These are phyloP conservation scores for Pythium angustatum DNA, from an alignment of 352 stramenopile species.

Conservation along the genomic window DNA sequence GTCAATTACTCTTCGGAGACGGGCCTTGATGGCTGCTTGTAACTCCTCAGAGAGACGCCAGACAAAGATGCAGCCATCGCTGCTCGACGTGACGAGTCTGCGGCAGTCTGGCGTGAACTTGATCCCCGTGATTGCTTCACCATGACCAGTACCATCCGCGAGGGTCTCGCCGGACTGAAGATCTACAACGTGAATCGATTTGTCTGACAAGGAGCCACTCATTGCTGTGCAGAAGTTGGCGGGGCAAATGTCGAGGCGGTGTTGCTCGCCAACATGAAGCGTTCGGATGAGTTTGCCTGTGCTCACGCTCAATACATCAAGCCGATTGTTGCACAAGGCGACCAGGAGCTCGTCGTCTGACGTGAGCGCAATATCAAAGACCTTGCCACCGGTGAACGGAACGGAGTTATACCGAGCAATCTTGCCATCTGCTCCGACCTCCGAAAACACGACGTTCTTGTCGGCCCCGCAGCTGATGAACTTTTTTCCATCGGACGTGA, in stretches of 20 bases:
- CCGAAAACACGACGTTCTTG: constrained; percentile 68
- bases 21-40: constrained; percentile 63
- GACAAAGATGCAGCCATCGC: constrained; percentile 88
- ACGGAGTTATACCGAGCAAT: constrained; percentile 52
- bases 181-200: constrained; percentile 86
- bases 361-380: constrained; percentile 77
- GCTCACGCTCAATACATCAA: constrained; percentile 71
- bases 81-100: constrained; percentile 78
- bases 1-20: constrained; percentile 45
- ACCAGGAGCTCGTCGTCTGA: constrained; percentile 70
- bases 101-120: constrained; percentile 88
- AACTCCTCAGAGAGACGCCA: constrained; percentile 83
- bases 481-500: constrained; percentile 68
- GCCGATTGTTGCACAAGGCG: constrained; percentile 73
- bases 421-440: constrained; percentile 42
- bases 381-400: constrained; percentile 56
- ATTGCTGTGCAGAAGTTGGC: constrained; percentile 75
- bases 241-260: constrained; percentile 66
- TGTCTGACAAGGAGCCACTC: constrained; percentile 80
- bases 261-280: constrained; percentile 73
- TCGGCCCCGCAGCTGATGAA: constrained; percentile 71
- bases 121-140: constrained; percentile 80
- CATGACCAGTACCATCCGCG: constrained; percentile 78
- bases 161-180: constrained; percentile 75
- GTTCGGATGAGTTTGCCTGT: constrained; percentile 62